phyloP scores from a whole-genome alignment of 306 rosid species.

The Mimosa pudica region DNA sequence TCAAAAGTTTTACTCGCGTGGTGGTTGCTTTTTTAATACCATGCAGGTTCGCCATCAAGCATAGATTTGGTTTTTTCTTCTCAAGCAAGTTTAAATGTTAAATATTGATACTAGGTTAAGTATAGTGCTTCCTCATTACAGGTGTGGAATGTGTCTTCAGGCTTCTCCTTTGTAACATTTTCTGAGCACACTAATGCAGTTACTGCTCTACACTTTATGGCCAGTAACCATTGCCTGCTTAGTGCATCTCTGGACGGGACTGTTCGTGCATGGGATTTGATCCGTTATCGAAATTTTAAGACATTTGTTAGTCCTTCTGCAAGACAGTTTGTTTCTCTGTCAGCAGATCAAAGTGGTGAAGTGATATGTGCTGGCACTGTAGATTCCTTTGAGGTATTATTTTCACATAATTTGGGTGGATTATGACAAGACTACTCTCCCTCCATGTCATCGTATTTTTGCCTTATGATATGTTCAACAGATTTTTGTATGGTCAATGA shows the following conservation, averaged over 20 bases:
- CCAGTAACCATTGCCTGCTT: constrained; percentile 68
- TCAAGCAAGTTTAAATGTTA: background rate
- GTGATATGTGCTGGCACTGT: constrained; percentile 94
- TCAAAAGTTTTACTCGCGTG: background rate
- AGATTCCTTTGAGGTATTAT: constrained; percentile 87
- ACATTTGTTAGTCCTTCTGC: constrained; percentile 76
- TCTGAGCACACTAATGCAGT: constrained; percentile 86
- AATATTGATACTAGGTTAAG: constrained; percentile 1
- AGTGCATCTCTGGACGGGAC: constrained; percentile 99
- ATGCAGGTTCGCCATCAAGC: background rate
- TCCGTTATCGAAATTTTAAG: constrained; percentile 84
- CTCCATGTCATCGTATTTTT: constrained; percentile 18
- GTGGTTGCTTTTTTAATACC: constrained; percentile 12
- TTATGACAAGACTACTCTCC: background rate
- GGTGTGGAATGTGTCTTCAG: constrained; percentile 91
- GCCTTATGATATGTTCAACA: constrained; percentile 35
- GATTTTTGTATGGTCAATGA: constrained; percentile 97
- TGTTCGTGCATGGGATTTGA: constrained; percentile 92
- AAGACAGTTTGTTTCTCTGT: constrained; percentile 84
- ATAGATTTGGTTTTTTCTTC: background rate
- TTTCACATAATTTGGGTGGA: constrained; percentile 27
- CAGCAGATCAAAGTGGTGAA: constrained; percentile 96
- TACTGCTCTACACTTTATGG: constrained; percentile 90
- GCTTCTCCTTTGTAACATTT: constrained; percentile 88
- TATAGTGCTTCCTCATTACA: constrained; percentile 45